Conservation (phyloP, 2,329 filamentous ascomycete genomes). For the Tolypocladium tundrense region DNA sequence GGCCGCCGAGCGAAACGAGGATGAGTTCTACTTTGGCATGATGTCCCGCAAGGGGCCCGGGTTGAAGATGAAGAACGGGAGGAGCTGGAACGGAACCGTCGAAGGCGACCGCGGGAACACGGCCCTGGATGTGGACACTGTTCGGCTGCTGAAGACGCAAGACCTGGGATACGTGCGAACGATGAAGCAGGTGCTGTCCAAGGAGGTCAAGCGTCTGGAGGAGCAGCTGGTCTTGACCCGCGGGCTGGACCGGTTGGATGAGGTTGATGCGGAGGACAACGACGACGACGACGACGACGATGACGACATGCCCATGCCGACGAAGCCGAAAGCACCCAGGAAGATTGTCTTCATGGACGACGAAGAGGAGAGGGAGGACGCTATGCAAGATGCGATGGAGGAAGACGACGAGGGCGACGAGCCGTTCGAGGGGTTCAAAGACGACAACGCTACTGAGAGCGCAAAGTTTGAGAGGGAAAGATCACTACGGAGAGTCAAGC, state of each 20-base stretch:
- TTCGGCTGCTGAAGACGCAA: conserved; percentile 58
- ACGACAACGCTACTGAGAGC: conserved; percentile 16
- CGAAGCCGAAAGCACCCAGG: conserved; percentile 22
- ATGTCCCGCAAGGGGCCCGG: conserved; percentile 49
- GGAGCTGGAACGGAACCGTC: conserved; percentile 43
- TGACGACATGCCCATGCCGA: conserved; percentile 18
- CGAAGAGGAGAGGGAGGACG: conserved; percentile 23
- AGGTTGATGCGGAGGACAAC: conserved; percentile 20
- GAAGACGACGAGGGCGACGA: conserved; percentile 14
- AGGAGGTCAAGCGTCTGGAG: conserved; percentile 47
- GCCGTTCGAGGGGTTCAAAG: conserved; percentile 1
- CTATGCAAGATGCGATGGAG: conserved; percentile 17
- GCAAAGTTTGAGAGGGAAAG: conserved; percentile 29
- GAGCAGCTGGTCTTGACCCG: conserved; percentile 37
- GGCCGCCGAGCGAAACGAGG: conserved; percentile 56
- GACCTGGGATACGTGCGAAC: conserved; percentile 56
- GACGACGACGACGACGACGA: conserved; percentile 20
- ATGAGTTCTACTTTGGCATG: conserved; percentile 68
- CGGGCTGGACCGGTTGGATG: conserved; percentile 25
- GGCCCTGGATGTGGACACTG: conserved; percentile 43
- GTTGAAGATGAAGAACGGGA: conserved; percentile 36
- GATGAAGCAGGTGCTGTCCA: conserved; percentile 47
- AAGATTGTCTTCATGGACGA: conserved; percentile 44
- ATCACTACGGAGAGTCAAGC: conserved; percentile 32
- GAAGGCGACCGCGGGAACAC: conserved; percentile 48